Evolutionary conservation across 352 stramenopile genomes (phyloP), one percentile per base, ranked within the genome.

Genomic region (Pythium aristosporum): DNA sequence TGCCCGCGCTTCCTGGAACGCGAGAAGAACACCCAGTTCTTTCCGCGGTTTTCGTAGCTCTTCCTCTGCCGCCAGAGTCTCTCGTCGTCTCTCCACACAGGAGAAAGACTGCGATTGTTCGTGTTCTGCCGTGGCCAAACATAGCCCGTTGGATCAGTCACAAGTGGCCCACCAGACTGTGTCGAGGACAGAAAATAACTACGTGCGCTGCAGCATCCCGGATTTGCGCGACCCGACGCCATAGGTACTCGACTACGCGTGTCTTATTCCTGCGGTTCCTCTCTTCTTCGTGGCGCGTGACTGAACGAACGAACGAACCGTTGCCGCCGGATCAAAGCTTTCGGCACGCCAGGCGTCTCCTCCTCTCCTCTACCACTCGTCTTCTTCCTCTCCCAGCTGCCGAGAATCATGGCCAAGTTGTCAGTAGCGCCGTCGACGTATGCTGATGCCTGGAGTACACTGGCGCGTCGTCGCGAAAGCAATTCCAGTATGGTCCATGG

Each of bases 381-480:
- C 39, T 61, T 34, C 23, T 46, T 4, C 25, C 42, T 18, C 52
- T 21, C 50, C 3, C 32, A n/a, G 18, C 51, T 44, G 13, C 12
- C 16, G 4, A 41, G 18, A 21, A 44, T 12, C 28, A 71, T 71
- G 64, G 64, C 57, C 50, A 71, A 71, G 57, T 71, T 57, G 64
- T 59, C 64, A 66, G 64, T 59, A n/a, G 49, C 51, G 21, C 46
- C 55, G 10, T 51, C 48, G 34, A 50, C 55, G 20, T 57, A 65
- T 57, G 64, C 57, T 9, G 49, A 34, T 15, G 54, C 63, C 4
- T 65, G 47, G 48, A 66, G 52, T 28, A 43, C 52, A n/a, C 49
- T 56, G 15, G 41, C 53, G 43, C 64, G 64, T 51, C 64, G 64
- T n/a, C 64, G 64, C 64, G 64, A 71, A 71, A 71, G 21, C 51